Base-by-base conservation (phyloP, 352 stramenopile genomes). In the Pythium dissotocum region DNA sequence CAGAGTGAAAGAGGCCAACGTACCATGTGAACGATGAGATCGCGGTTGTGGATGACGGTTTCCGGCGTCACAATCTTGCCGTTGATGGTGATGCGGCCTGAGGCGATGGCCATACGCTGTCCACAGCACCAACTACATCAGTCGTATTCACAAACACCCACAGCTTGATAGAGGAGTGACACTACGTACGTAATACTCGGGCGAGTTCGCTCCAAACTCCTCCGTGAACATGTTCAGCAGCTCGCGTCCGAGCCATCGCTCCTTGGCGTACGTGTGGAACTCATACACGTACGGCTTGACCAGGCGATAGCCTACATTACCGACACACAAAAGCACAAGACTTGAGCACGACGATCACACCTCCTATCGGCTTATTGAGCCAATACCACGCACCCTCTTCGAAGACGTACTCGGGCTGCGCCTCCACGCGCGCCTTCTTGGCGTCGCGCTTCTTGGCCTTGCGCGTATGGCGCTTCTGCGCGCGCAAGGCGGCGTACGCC, bases 281-380 rank as follows among this genome's bases (percentile, higher is more conserved):
- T 97, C 93, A 71, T 98, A 99, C 58, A 97, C 87, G 75, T 99
- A 99, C 14, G 97, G 96, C 78, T 90, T 80, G 28, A 97, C 87
- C 65, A 92, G 78, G 30, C 88, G 82, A 65, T 94, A 94, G 2
- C 86, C 88, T 95, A 59, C 44, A 63, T 10, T 10, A 28, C 8
- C 16, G 42, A 38, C 42, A 60, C 38, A 8, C 21, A 24, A 24
- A 24, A 24, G 16, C 40, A 21, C 42, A 13, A 26, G 42, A 24
- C 21, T 24, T 51, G 42, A 51, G 42, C 2, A 26, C 13, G 16
- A 51, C 40, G 10, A 7, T 48, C 40, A 21, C 5, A 51, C 42
- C 4, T 3, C 36, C 8, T 16, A 14, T 12, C 12, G 8, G 16
- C 10, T 44, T 12, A 3, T 14, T 16, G 26, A 32, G 36, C 2